Evolutionary conservation across 148 eudicot genomes (phyloP).

Genomic region (Rhododendron kiyosumense): DNA sequence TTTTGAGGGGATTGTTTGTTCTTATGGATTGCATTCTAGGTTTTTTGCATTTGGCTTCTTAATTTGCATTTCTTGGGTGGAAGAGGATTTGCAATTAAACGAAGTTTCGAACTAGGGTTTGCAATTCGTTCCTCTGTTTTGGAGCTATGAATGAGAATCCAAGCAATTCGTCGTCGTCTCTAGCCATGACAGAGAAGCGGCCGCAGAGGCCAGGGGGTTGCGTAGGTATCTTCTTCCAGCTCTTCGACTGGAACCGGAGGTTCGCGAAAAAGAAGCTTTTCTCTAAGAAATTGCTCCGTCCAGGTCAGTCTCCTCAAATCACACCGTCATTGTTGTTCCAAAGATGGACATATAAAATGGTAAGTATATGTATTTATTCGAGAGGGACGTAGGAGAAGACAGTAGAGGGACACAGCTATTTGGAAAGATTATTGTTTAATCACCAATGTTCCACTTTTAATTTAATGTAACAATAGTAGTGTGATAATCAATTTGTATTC

Average conservation of each 20-base stretch:
- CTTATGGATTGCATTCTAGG: background rate
- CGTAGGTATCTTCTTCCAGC: conserved; percentile 84
- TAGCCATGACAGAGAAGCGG: conserved; percentile 70
- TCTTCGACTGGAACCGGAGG: conserved; percentile 93
- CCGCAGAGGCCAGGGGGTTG: conserved; percentile 77
- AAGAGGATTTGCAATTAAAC: background rate
- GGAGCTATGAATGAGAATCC: conserved; percentile 27
- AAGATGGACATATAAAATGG: no score
- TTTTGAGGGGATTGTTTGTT: background rate
- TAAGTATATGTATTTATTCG: background rate
- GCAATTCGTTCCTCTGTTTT: background rate
- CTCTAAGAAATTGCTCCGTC: conserved; percentile 74
- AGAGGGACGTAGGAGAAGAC: background rate
- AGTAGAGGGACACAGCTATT: background rate
- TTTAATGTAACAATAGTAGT: no score
- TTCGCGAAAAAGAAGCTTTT: conserved; percentile 84
- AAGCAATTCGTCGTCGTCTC: conserved; percentile 36
- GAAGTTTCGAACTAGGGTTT: conserved; percentile 7
- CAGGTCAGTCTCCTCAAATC: conserved; percentile 40
- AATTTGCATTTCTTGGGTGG: no score
- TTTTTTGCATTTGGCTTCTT: background rate
- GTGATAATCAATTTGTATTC: background rate
- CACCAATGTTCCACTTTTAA: background rate
- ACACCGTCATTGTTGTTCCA: background rate
- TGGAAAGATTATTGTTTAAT: background rate